Conservation (phyloP, 1,284 basidiomycete genomes). For the Wolfiporia cocos region DNA sequence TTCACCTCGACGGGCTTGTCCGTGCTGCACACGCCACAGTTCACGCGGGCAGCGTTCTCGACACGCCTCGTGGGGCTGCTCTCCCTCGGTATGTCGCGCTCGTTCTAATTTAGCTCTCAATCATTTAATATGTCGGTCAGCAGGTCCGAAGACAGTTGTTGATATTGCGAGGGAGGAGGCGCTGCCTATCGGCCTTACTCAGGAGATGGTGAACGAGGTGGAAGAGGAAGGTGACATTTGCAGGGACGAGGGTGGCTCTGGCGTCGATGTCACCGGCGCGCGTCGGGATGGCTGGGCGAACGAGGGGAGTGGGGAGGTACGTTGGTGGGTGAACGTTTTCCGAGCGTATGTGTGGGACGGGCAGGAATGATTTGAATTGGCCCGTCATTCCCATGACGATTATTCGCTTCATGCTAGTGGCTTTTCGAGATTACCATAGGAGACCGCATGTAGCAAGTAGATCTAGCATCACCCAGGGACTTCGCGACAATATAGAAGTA, state of each 20-base stretch:
- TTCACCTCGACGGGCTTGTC: conserved; percentile 67
- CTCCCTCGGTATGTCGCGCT: conserved; percentile 30
- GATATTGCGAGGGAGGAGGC: conserved; percentile 65
- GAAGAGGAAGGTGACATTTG: conserved; percentile 65
- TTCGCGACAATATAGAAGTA: too few relatives aligned
- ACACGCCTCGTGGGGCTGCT: conserved; percentile 55
- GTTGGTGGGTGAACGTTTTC: conserved; percentile 71
- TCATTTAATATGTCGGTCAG: conserved; percentile 4
- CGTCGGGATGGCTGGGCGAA: conserved; percentile 25
- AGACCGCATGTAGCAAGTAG: too few relatives aligned
- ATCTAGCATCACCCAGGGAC: too few relatives aligned
- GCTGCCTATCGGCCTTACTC: conserved; percentile 64
- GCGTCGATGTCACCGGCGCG: conserved; percentile 28
- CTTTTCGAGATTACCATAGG: too few relatives aligned
- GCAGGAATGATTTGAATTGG: too few relatives aligned
- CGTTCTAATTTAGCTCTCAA: neutral
- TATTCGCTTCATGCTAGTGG: too few relatives aligned
- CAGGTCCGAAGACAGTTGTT: conserved; percentile 43
- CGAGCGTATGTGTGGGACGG: conserved; percentile 65
- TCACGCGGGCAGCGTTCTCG: conserved; percentile 59
- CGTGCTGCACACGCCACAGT: conserved; percentile 82
- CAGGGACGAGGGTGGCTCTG: conserved; percentile 59
- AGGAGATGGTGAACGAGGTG: conserved; percentile 70
- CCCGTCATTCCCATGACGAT: too few relatives aligned
- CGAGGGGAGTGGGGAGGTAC: conserved; percentile 42